Percentiles rank a stretch among this genome's conserved stretches.
These are phyloP conservation scores for Austroboletus eburneus DNA, from an alignment of 768 basidiomycete genomes.

Conservation along the genomic window DNA sequence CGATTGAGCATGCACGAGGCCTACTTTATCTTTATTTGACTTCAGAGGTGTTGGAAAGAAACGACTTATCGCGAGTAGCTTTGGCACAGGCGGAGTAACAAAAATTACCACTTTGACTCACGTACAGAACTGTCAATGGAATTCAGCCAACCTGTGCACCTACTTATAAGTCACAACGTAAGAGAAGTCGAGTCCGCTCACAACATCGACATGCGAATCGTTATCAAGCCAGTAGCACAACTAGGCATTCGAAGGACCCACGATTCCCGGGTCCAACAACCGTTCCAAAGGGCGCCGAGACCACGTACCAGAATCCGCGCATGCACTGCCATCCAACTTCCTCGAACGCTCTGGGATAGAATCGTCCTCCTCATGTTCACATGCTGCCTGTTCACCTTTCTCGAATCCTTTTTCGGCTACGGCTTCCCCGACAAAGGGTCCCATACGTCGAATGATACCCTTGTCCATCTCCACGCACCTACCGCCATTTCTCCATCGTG, in stretches of 20 bases:
- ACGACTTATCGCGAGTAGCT: no score
- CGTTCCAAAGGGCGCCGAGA: not conserved
- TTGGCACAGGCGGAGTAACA: no score
- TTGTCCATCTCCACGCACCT: not conserved
- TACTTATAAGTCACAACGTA: not conserved
- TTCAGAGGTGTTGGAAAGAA: no score
- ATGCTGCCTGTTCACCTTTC: conserved; percentile 22
- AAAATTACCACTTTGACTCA: no score
- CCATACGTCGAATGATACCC: not conserved
- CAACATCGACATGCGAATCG: conserved; percentile 13
- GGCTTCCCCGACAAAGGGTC: conserved; percentile 3
- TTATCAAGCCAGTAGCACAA: not conserved
- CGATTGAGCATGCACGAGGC: no score
- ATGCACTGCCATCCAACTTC: not conserved
- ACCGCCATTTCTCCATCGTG: not conserved
- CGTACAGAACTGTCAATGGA: no score
- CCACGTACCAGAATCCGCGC: not conserved
- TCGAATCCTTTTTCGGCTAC: conserved; percentile 26
- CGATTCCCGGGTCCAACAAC: conserved; percentile 1
- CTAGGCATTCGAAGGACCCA: not conserved
- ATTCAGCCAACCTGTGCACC: conserved; percentile 3
- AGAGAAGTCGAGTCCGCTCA: not conserved
- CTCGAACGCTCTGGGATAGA: conserved; percentile 19
- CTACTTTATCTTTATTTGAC: no score
- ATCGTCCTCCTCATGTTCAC: conserved; percentile 22